Evolutionary conservation across 2,329 filamentous ascomycete genomes (phyloP).

Genomic region (Arthrobotrys sinensis): DNA sequence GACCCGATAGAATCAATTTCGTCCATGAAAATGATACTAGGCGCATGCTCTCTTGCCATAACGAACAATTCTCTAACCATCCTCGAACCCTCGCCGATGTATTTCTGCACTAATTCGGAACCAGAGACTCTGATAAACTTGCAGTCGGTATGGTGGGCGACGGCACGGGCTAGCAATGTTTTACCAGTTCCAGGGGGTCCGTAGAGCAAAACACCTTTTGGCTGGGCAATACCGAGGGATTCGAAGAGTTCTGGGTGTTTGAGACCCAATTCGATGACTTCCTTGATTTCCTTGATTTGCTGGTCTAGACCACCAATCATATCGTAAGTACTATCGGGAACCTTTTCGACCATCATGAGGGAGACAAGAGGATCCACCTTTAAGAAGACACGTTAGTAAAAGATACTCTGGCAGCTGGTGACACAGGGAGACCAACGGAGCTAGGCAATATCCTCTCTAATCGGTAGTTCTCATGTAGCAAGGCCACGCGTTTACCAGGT

Average conservation of each 20-base stretch:
- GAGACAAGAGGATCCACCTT: slow-evolving; percentile 91
- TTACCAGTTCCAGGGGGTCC: slow-evolving; percentile 97
- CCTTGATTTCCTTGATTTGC: slow-evolving; percentile 99
- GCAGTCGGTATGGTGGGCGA: slow-evolving; percentile 98
- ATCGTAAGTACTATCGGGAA: slow-evolving; percentile 99
- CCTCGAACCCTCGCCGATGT: slow-evolving; percentile 96
- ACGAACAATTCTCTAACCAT: slow-evolving; percentile 99
- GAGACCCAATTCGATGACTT: slow-evolving; percentile 97
- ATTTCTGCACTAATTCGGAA: slow-evolving; percentile 97
- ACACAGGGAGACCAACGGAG: slow-evolving; percentile 72
- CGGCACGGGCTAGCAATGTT: slow-evolving; percentile 92
- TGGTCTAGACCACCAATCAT: slow-evolving; percentile 99
- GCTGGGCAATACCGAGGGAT: slow-evolving; percentile 97
- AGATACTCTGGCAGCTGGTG: neutral
- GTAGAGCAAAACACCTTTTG: slow-evolving; percentile 96
- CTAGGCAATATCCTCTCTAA: slow-evolving; percentile 98
- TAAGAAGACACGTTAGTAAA: neutral
- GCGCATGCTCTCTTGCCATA: slow-evolving; percentile 98
- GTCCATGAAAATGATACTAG: slow-evolving; percentile 99
- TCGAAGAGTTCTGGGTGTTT: slow-evolving; percentile 99
- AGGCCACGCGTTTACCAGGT: slow-evolving; percentile 94
- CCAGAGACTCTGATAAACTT: slow-evolving; percentile 98
- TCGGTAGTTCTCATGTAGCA: slow-evolving; percentile 98
- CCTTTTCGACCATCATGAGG: slow-evolving; percentile 99
- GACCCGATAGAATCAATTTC: slow-evolving; percentile 99